Percentiles rank a stretch among this genome's conserved stretches.
phyloP scores from a whole-genome alignment of 495 filamentous ascomycete species.

The Pseudoneurospora amorphoporcata region DNA sequence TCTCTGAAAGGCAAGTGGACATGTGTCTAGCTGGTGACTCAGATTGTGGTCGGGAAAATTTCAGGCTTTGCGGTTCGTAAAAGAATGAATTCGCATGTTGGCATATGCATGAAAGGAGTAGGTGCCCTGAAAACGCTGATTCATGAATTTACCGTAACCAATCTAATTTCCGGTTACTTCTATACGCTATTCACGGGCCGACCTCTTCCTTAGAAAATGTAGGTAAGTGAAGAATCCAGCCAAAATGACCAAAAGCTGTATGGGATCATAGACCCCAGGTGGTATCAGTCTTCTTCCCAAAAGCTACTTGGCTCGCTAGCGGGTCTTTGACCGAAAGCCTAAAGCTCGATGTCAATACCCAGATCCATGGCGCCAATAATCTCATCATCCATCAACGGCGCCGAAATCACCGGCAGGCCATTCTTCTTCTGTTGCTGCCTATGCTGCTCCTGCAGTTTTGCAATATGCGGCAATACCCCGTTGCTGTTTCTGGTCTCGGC shows the following conservation, averaged over 20 bases:
- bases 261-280: not conserved
- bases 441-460: conserved; percentile 46
- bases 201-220: too few relatives aligned
- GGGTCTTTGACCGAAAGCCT: too few relatives aligned
- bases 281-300: not conserved
- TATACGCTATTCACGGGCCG: not conserved
- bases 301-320: not conserved
- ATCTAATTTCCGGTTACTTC: not conserved
- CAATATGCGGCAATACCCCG: conserved; percentile 31
- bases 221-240: not conserved
- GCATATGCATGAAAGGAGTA: not conserved
- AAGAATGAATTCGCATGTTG: not conserved
- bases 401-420: conserved; percentile 54
- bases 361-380: conserved; percentile 73
- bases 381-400: conserved; percentile 72
- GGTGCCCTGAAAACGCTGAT: not conserved
- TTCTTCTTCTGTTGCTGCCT: conserved; percentile 39
- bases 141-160: not conserved
- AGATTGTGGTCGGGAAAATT: too few relatives aligned
- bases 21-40: too few relatives aligned
- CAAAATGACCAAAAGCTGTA: not conserved
- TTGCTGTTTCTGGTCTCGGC: not conserved
- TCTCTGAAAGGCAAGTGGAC: too few relatives aligned
- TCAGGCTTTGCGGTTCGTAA: too few relatives aligned
- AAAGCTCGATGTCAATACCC: conserved; percentile 70